Conservation (phyloP, 768 basidiomycete species). For the Leccinum imitatum region DNA sequence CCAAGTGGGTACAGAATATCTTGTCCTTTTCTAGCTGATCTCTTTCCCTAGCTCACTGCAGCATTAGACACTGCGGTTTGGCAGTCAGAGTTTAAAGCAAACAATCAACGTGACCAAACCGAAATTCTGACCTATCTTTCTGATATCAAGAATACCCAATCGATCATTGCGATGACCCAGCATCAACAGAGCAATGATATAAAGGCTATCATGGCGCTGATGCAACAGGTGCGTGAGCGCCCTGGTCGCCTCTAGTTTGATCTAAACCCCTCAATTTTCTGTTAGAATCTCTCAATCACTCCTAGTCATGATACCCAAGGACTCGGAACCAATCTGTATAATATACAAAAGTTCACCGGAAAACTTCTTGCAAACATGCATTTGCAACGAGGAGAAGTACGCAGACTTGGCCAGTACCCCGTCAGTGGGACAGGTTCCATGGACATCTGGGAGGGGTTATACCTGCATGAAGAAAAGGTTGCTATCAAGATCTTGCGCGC, state of each 20-base stretch:
- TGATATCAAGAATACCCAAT: constrained; percentile 43
- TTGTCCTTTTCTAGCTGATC: constrained; percentile 9
- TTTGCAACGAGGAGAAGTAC: constrained; percentile 53
- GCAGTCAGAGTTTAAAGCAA: constrained; percentile 44
- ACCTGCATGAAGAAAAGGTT: constrained; percentile 53
- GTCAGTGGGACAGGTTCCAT: constrained; percentile 52
- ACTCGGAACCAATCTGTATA: constrained; percentile 48
- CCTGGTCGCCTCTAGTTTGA: background rate
- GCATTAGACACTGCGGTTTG: constrained; percentile 47
- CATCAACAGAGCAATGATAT: constrained; percentile 37
- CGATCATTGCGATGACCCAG: constrained; percentile 34
- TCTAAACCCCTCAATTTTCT: constrained; percentile 16
- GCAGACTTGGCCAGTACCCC: constrained; percentile 46
- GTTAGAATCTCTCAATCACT: constrained; percentile 22
- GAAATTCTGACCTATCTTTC: constrained; percentile 45
- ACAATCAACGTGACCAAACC: constrained; percentile 41
- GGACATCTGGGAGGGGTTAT: constrained; percentile 57
- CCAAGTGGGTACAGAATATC: constrained; percentile 35
- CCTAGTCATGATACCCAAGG: constrained; percentile 36
- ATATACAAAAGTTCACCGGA: constrained; percentile 46
- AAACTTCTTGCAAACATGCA: constrained; percentile 50
- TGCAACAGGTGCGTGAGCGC: constrained; percentile 43
- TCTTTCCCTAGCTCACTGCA: constrained; percentile 39
- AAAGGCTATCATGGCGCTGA: constrained; percentile 44
- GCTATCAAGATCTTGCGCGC: constrained; percentile 57